Conservation (phyloP, 305 asterid species). For the Fraxinus ornus region DNA sequence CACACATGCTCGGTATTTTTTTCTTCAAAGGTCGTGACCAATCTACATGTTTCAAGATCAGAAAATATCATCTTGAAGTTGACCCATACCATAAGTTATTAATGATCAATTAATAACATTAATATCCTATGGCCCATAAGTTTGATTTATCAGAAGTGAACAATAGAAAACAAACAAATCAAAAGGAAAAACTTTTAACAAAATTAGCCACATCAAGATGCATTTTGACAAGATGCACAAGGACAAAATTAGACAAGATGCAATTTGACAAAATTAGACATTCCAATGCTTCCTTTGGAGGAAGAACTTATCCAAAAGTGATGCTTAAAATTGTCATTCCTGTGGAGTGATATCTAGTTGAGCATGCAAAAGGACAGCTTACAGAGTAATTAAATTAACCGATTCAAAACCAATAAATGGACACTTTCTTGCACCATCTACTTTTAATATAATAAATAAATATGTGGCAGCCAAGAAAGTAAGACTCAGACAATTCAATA, state of each 20-base stretch:
- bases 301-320: not conserved
- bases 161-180: not conserved
- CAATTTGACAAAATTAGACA: not conserved
- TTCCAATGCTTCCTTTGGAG: not conserved
- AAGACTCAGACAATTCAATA: constrained; percentile 8
- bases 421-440: constrained; percentile 2
- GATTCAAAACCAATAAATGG: not conserved
- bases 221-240: not conserved
- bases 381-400: not conserved
- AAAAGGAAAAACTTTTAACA: not conserved
- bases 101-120: not conserved
- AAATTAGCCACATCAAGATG: not conserved
- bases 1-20: not conserved
- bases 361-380: not conserved
- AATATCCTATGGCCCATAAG: not conserved
- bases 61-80: constrained; percentile 9
- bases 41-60: not conserved
- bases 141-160: not conserved
- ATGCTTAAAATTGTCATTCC: not conserved
- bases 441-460: not conserved
- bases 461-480: constrained; percentile 10
- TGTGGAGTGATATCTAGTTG: not conserved
- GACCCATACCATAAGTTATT: not conserved
- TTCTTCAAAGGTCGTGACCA: not conserved
- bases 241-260: not conserved